Evolutionary conservation across 352 stramenopile genomes (phyloP), one percentile per base, ranked within the genome.

Genomic region (Pythium volutum): DNA sequence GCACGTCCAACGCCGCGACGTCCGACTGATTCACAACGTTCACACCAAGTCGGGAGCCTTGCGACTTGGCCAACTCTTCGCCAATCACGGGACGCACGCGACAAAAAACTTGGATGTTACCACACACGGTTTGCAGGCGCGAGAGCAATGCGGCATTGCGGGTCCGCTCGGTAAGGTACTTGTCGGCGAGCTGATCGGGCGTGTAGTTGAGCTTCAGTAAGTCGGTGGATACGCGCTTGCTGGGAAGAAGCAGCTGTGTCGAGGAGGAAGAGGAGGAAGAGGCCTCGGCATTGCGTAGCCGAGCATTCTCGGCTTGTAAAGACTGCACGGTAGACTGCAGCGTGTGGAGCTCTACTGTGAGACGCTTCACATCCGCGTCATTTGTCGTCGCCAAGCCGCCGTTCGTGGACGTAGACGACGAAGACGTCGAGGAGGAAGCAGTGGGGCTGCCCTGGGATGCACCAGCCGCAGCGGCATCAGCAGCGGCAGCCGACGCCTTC

Each of bases 31-130:
- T 95, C 43, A 95, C 79, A 36, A 93, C 82, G 29, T 91, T 89
- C 43, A 95, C 79, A n/a, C 77, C 71, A 48, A 89, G 41, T 38
- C 75, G 77, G 0, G 73, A 77, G 12, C 77, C 79, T 59, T 76
- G 81, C 0, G 69, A 69, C 46, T 82, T 88, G 20, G 86, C 73
- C 29, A 88, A 52, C 43, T 93, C 84, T 62, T 88, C 79, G 11
- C 75, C 74, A 39, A 93, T 87, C 38, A 96, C 66, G 4, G 93
- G 93, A 6, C 93, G 87, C 18, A 97, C 88, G 43, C 93, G 86
- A 62, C 89, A 97, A 56, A 97, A 95, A 6, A 98, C 93, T 69
- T 97, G 89, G 53, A 98, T 98, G 51, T 98, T 98, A 39, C 93
- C 93, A 54, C 89, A 94, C 0, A 98, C 76, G 23, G 84, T 93